A percentile compares a stretch with the other conserved stretches of the same genome.
Conservation (phyloP, 2,329 filamentous ascomycete genomes). For the Biscogniauxia marginata region DNA sequence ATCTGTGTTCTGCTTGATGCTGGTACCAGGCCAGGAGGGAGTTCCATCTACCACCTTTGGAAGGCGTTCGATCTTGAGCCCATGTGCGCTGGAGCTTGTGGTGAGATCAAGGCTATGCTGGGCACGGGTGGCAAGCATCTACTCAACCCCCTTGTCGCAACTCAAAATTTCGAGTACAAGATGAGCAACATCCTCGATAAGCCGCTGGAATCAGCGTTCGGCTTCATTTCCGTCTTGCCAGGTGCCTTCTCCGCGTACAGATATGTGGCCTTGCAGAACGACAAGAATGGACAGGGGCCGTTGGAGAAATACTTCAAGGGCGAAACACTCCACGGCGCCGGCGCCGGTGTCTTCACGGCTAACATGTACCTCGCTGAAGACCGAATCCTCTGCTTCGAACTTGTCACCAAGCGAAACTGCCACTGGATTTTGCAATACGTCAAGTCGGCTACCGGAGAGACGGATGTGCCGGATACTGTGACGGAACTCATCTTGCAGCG, state of each 20-base stretch:
- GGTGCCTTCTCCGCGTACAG: conserved; percentile 94
- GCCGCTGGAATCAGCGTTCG: conserved; percentile 93
- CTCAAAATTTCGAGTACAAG: conserved; percentile 99
- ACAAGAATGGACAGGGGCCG: conserved; percentile 91
- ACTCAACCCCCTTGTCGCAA: conserved; percentile 90
- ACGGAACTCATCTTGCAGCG: conserved; percentile 94
- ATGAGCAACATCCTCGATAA: conserved; percentile 99
- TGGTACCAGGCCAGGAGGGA: conserved; percentile 88
- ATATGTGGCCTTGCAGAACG: conserved; percentile 94
- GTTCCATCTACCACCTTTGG: conserved; percentile 97
- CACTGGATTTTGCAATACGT: conserved; percentile 98
- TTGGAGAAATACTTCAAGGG: conserved; percentile 99
- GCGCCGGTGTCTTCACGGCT: conserved; percentile 95
- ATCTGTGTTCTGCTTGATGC: conserved; percentile 96
- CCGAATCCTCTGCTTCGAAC: conserved; percentile 94
- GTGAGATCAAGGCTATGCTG: conserved; percentile 97
- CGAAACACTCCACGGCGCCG: conserved; percentile 91
- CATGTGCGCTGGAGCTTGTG: conserved; percentile 95
- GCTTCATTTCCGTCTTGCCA: conserved; percentile 95
- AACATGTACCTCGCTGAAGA: conserved; percentile 95
- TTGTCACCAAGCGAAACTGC: conserved; percentile 95
- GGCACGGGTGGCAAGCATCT: conserved; percentile 79
- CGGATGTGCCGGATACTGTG: conserved; percentile 91
- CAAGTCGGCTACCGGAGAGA: conserved; percentile 95
- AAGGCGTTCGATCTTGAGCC: conserved; percentile 97